Conservation (phyloP, 2,329 filamentous ascomycete species). For the Phaeoacremonium minimum region DNA sequence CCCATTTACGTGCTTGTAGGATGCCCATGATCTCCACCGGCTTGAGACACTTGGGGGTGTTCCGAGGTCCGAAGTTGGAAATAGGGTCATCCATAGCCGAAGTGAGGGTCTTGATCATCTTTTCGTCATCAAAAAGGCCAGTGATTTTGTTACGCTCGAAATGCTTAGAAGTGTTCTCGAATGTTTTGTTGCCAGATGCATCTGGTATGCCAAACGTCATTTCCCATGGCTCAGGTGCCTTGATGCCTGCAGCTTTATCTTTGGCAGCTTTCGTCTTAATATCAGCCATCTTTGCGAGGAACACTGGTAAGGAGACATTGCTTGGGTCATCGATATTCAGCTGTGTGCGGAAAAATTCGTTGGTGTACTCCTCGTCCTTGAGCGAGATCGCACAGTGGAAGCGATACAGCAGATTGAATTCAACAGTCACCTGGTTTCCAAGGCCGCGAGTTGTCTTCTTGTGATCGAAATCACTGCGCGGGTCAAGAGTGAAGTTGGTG, state of each 20-base stretch:
- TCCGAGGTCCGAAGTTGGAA: conserved; percentile 54
- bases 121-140: conserved; percentile 51
- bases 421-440: conserved; percentile 63
- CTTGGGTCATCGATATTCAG: conserved; percentile 29
- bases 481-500: conserved; percentile 59
- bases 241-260: too few species aligned
- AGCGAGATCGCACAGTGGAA: conserved; percentile 60
- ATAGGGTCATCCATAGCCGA: conserved; percentile 57
- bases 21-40: conserved; percentile 61
- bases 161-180: too few species aligned
- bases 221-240: too few species aligned
- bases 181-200: too few species aligned
- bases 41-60: conserved; percentile 54
- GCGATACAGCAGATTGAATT: conserved; percentile 65
- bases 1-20: conserved; percentile 57
- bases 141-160: too few species aligned
- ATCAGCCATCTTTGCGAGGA: too few species aligned
- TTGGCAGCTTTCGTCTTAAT: too few species aligned
- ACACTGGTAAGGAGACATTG: conserved; percentile 24
- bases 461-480: conserved; percentile 43
- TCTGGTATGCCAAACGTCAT: conserved; percentile 43
- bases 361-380: conserved; percentile 58
- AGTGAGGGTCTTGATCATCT: conserved; percentile 52
- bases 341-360: conserved; percentile 45
- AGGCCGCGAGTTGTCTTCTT: conserved; percentile 49